A percentile compares a stretch with the other conserved stretches of the same genome.
phyloP scores from a whole-genome alignment of 2,329 filamentous ascomycete species.

The Gaeumannomyces sp. region DNA sequence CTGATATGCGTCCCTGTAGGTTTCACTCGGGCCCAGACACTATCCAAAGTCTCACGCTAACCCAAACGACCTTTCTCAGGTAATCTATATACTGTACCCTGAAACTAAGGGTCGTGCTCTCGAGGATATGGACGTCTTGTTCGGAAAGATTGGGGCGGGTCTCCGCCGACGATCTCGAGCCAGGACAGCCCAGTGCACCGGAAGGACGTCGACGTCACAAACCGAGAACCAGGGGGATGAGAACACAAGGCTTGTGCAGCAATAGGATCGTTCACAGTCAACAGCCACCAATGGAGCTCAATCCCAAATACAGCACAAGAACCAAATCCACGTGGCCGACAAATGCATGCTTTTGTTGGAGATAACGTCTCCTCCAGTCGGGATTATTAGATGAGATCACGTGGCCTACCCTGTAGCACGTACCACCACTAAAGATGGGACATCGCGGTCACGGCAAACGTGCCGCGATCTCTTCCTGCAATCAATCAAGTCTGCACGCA shows the following conservation, averaged over 20 bases:
- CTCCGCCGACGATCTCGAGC: neutral
- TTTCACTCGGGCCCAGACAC: neutral
- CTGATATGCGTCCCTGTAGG: conserved; percentile 38
- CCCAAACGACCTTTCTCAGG: conserved; percentile 19
- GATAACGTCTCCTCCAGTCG: no score
- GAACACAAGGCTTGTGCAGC: neutral
- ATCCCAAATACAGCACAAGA: neutral
- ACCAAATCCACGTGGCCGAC: neutral
- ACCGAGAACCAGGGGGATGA: neutral
- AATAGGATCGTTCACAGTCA: neutral
- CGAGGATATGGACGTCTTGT: conserved; percentile 40
- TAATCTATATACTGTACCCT: conserved; percentile 36
- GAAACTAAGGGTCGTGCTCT: conserved; percentile 36
- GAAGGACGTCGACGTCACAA: neutral
- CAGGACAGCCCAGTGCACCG: neutral
- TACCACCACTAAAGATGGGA: no score
- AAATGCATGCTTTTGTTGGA: no score
- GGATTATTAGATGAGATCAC: no score
- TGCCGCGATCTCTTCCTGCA: no score
- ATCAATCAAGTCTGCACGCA: no score
- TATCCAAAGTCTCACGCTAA: neutral
- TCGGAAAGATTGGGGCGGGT: conserved; percentile 20
- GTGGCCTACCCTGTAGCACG: no score
- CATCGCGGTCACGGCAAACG: no score
- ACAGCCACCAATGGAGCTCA: no score